These are phyloP conservation scores for Discostella pseudostelligera DNA, from an alignment of 108 stramenopile species.

Conservation along the genomic window DNA sequence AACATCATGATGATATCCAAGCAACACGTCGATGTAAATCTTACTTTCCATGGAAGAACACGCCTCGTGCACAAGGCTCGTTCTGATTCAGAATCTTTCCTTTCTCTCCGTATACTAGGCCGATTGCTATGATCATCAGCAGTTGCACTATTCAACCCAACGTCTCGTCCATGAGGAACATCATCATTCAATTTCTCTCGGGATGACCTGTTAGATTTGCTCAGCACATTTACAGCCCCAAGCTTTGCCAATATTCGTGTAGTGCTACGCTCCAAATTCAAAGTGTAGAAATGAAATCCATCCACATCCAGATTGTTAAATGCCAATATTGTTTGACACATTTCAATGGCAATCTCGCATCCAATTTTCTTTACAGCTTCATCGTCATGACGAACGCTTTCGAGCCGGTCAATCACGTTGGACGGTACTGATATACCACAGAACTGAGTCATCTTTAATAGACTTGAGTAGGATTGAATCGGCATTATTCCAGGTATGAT, in stretches of 20 bases:
- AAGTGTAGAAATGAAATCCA: conserved; percentile 94
- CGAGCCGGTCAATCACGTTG: conserved; percentile 57
- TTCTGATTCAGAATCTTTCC: conserved; percentile 34
- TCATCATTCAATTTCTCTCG: conserved; percentile 8
- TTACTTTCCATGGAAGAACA: conserved; percentile 80
- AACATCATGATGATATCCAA: too few relatives aligned
- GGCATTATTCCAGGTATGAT: conserved; percentile 96
- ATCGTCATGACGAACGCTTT: conserved; percentile 85
- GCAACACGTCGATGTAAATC: too few relatives aligned
- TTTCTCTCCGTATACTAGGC: conserved; percentile 26
- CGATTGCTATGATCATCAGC: conserved; percentile 3
- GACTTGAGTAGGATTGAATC: conserved; percentile 85
- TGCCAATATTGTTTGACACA: conserved; percentile 62
- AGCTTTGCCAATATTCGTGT: conserved; percentile 67
- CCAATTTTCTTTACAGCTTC: conserved; percentile 93
- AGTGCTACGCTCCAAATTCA: conserved; percentile 91
- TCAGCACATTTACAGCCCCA: conserved; percentile 41
- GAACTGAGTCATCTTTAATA: conserved; percentile 80
- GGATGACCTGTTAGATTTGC: neutral
- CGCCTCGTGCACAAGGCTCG: conserved; percentile 24
- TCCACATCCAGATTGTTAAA: conserved; percentile 31
- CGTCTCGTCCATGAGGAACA: neutral
- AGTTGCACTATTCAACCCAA: neutral
- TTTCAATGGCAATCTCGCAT: conserved; percentile 81
- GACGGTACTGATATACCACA: conserved; percentile 78